Percentiles rank a stretch among this genome's conserved stretches.
These are phyloP conservation scores for Capsicum pubescens DNA, from an alignment of 257 asterid species.

Conservation along the genomic window DNA sequence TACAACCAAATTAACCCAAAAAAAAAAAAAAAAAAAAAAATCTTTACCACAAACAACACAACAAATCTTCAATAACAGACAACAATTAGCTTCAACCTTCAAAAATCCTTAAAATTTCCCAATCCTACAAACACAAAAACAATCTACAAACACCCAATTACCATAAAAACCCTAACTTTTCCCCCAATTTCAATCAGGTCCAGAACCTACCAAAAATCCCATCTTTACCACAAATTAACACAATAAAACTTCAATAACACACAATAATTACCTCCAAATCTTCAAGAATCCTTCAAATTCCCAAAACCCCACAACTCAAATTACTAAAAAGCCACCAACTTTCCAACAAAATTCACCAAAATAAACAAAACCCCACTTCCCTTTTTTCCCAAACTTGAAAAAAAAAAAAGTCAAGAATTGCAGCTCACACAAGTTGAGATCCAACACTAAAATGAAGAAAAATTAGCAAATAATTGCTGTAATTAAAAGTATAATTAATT, in stretches of 20 bases:
- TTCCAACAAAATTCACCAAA: constrained; percentile 25
- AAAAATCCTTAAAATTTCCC: not conserved
- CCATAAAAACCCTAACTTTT: too few species aligned
- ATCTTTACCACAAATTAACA: too few species aligned
- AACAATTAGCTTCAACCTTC: not conserved
- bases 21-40: not conserved
- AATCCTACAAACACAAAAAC: too few species aligned
- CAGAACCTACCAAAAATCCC: too few species aligned
- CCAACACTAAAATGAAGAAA: constrained; percentile 5
- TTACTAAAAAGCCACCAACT: not conserved
- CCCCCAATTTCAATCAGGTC: too few species aligned
- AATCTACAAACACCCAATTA: too few species aligned
- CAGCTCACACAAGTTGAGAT: constrained; percentile 23
- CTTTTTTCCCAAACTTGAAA: not conserved
- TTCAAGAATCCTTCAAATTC: not conserved
- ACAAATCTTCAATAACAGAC: not conserved
- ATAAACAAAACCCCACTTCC: not conserved
- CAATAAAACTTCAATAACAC: too few species aligned
- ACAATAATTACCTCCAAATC: too few species aligned
- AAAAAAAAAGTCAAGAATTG: not conserved
- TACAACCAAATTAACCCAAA: not conserved
- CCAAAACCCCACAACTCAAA: not conserved
- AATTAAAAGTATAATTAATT: not conserved
- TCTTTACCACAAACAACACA: not conserved
- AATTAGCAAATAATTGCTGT: not conserved